Percentiles rank a stretch among this genome's conserved stretches.
Conservation (phyloP, 768 basidiomycete species). For the Russula brevipes region DNA sequence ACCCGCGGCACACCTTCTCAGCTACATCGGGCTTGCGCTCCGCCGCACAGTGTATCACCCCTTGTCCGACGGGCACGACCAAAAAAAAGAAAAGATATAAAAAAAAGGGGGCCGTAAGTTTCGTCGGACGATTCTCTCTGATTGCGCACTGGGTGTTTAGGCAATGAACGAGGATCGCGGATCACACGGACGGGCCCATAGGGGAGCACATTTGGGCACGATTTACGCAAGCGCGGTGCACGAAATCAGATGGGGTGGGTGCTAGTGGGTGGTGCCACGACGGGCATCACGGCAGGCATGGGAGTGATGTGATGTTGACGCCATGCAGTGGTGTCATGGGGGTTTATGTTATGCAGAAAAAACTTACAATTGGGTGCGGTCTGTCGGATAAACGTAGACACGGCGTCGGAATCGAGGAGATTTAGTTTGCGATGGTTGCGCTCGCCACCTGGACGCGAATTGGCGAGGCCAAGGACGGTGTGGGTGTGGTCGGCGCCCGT, state of each 20-base stretch:
- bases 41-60: slow-evolving; percentile 94
- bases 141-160: too few relatives aligned
- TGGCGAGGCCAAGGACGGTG: slow-evolving; percentile 64
- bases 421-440: slow-evolving; percentile 51
- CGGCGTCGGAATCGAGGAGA: slow-evolving; percentile 52
- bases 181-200: background rate
- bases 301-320: too few relatives aligned
- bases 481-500: slow-evolving; percentile 31
- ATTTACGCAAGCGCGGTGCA: background rate
- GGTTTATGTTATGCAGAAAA: background rate
- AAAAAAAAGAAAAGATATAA: background rate
- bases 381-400: slow-evolving; percentile 49
- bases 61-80: slow-evolving; percentile 33
- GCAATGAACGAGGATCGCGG: background rate
- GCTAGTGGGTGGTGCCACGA: background rate
- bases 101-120: background rate
- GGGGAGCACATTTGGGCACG: background rate
- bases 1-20: slow-evolving; percentile 57
- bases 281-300: too few relatives aligned
- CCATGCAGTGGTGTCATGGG: background rate
- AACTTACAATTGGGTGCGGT: slow-evolving; percentile 67
- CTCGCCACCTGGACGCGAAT: slow-evolving; percentile 55
- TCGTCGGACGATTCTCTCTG: too few relatives aligned
- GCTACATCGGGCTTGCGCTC: slow-evolving; percentile 91
- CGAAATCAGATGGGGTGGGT: too few relatives aligned